Evolutionary conservation across 2,329 filamentous ascomycete genomes (phyloP).

Genomic region (Phyllosticta citriasiana): DNA sequence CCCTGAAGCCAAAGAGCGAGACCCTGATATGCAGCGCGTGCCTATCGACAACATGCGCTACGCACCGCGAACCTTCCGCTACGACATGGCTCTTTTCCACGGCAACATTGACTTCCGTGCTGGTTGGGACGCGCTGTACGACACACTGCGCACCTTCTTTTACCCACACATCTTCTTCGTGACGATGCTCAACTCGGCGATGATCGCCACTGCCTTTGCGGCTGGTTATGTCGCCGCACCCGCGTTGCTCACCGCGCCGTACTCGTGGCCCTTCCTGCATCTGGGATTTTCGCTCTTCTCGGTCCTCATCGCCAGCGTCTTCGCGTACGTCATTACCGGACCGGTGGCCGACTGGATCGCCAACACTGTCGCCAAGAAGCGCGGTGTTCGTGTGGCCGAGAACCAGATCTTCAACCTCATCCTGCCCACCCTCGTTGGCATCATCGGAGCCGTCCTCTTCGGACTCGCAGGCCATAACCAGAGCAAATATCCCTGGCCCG

Average conservation of each 20-base stretch:
- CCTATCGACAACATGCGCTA: slow-evolving; percentile 4
- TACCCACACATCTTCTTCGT: slow-evolving; percentile 24
- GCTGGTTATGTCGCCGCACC: slow-evolving; percentile 10
- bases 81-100: slow-evolving; percentile 18
- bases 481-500: slow-evolving; percentile 15
- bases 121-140: slow-evolving; percentile 18
- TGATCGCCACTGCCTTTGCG: slow-evolving; percentile 20
- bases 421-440: slow-evolving; percentile 17
- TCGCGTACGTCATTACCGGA: slow-evolving; percentile 17
- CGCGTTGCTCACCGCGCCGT: not conserved
- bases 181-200: slow-evolving; percentile 20
- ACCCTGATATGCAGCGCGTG: not conserved
- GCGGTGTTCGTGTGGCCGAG: slow-evolving; percentile 19
- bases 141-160: slow-evolving; percentile 21
- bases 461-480: slow-evolving; percentile 17
- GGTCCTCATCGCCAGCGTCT: slow-evolving; percentile 15
- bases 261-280: slow-evolving; percentile 4
- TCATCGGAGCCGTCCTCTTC: slow-evolving; percentile 19
- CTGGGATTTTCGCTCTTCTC: slow-evolving; percentile 9
- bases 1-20: slow-evolving; percentile 3
- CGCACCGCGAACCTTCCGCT: slow-evolving; percentile 14
- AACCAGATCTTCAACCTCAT: slow-evolving; percentile 20
- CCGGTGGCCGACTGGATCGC: slow-evolving; percentile 18
- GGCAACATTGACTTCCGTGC: slow-evolving; percentile 16
- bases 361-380: slow-evolving; percentile 17